Evolutionary conservation across 2,329 filamentous ascomycete genomes (phyloP), one percentile per base, ranked within the genome.

Genomic region (Verticillium longisporum): DNA sequence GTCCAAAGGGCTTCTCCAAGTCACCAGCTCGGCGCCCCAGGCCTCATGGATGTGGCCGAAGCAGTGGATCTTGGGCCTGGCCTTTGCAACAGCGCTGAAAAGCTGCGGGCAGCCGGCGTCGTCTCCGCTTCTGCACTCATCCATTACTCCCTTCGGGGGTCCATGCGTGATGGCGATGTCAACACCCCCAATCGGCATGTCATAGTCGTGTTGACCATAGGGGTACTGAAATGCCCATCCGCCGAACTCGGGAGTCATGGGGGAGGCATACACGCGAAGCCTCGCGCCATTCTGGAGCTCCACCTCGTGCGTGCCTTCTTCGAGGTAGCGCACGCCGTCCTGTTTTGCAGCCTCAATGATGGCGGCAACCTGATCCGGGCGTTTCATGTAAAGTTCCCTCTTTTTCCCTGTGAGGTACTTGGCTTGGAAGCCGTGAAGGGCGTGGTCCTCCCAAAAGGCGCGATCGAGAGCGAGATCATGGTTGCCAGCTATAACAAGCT

Each of bases 401-500:
- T 69, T 59, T 53, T 53, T 13, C n/a, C 45, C 45, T 53, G 10
- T 53, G 10, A 26, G 13, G 26, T 21, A 56, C 18, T 58, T 15
- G 1, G 18, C 21, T 7, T 9, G 7, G 45, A 21, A 53, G 6
- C 65, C 41, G n/a, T 55, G n/a, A 15, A 33, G 37, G 36, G 15
- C 34, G 11, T 31, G 7, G 4, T 31, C 26, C 10, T 37, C 34
- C 57, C 57, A 59, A 1, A 63, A 55, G 4, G 14, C 6, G n/a
- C 41, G 57, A 36, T 78, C 75, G 2, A 78, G 68, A 0, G 73
- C 77, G 50, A 80, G 80, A 62, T 84, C 80, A 62, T 83, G 80
- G 58, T 83, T 83, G 1, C 81, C 80, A 1, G 80, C 73, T 54
- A 84, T 82, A 6, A 77, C 70, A 1, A 83, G 66, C 60, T 83